Evolutionary conservation across 2,329 filamentous ascomycete species (phyloP).

Genomic region (Dothiorella sarmentorum): DNA sequence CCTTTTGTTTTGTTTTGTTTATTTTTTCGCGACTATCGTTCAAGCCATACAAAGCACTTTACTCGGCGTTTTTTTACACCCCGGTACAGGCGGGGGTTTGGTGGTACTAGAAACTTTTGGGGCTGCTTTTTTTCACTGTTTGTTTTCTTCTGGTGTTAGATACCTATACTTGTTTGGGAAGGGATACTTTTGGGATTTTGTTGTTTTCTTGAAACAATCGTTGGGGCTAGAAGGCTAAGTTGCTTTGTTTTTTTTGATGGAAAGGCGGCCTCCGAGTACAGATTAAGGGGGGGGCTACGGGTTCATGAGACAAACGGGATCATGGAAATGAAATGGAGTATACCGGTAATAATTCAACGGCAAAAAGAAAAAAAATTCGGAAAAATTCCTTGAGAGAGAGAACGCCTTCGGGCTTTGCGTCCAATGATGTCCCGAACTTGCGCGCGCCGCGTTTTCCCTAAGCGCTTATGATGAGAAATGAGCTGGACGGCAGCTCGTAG

Average conservation of each 20-base stretch:
- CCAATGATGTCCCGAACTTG: background rate
- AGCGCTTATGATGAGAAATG: background rate
- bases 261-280: too few relatives aligned
- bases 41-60: background rate
- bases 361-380: background rate
- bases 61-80: background rate
- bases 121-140: background rate
- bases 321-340: background rate
- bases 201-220: background rate
- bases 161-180: background rate
- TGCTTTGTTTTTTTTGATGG: background rate
- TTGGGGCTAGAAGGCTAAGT: too few relatives aligned
- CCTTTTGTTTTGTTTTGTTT: too few relatives aligned
- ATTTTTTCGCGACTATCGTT: conserved; percentile 2
- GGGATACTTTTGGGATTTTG: background rate
- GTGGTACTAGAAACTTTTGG: background rate
- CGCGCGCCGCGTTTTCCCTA: background rate
- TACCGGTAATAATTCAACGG: background rate
- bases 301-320: too few relatives aligned
- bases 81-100: background rate
- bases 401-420: too few relatives aligned
- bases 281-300: too few relatives aligned
- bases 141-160: conserved; percentile 4
- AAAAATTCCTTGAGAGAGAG: background rate
- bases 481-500: background rate